Base-by-base conservation (phyloP, 2,329 filamentous ascomycete species). In the Trichoderma semiorbis region DNA sequence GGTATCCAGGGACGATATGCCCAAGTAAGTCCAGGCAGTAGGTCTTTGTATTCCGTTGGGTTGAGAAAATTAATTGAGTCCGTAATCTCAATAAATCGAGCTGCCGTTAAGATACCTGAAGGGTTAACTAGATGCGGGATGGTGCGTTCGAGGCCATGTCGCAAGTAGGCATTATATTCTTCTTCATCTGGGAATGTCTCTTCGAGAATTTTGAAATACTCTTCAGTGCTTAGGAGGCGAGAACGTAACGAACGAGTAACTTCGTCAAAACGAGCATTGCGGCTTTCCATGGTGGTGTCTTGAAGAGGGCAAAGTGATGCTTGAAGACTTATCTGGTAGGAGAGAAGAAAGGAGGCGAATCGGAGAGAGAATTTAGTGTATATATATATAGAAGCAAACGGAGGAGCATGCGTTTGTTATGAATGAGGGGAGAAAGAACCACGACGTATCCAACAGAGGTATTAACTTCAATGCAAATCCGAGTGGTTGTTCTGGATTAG, bases 1-100 rank as follows among this genome's bases (percentile, higher is more conserved):
- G 66, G 66, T 34, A 69, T 69, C 55, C 66, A 69, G 14, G 66
- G 66, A 7, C 66, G 66, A 61, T 10, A 26, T 5, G 26, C 66
- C 57, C 66, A 69, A 18, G 28, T 50, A 5, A 69, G 66, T 50
- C 66, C 57, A 8, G 66, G 66, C 10, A 69, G 66, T 14, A 69
- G 16, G 34, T 61, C 21, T 28, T 69, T 62, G 28, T 32, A 32
- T 36, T 69, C 57, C 16, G 3, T 14, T 12, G 11, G 14, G 24
- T 62, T 28, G 6, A 53, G 21, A 16, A 69, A 69, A 30, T 36
- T 69, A 57, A 69, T 69, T 53, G 36, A 62, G 36, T 69, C 66
- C 24, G 21, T 57, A 7, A 69, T 34, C 26, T 69, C 28, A 53
- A 69, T 28, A n/a, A 69, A 62, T 18, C 39, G 66, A 53, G 39